Conservation (phyloP, 306 rosid species). For the Quercus parvula region DNA sequence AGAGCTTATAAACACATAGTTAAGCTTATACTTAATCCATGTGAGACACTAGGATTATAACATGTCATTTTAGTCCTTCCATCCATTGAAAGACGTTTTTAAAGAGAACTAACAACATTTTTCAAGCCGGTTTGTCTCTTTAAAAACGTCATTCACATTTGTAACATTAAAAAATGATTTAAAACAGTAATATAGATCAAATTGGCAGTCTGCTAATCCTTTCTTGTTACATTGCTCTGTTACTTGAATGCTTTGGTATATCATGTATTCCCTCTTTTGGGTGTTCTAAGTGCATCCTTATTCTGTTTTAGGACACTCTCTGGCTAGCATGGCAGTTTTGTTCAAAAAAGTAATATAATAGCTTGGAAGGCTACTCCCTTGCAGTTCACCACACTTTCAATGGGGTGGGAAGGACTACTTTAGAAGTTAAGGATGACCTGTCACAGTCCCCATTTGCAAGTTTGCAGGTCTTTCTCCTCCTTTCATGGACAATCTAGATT, state of each 20-base stretch:
- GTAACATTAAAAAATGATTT: too few species aligned
- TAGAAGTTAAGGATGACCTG: not conserved
- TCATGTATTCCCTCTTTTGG: not conserved
- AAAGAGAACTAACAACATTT: too few species aligned
- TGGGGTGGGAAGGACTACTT: not conserved
- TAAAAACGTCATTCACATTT: not conserved
- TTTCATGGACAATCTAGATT: not conserved
- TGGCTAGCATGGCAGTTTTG: not conserved
- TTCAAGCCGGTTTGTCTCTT: too few species aligned
- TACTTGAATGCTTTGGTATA: not conserved
- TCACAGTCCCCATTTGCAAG: not conserved
- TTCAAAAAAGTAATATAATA: not conserved
- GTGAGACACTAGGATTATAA: too few species aligned
- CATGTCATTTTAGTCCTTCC: too few species aligned
- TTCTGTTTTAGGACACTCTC: not conserved
- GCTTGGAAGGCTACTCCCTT: not conserved
- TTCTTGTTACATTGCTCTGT: not conserved
- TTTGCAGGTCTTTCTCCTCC: not conserved
- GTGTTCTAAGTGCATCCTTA: not conserved
- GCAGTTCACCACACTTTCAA: not conserved
- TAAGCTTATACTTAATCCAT: too few species aligned
- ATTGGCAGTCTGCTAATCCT: not conserved
- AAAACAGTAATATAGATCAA: not conserved
- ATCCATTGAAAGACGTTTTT: too few species aligned
- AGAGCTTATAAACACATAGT: too few species aligned